Conservation (phyloP, 208 protist species). For the Wallacemonas rigidus region DNA sequence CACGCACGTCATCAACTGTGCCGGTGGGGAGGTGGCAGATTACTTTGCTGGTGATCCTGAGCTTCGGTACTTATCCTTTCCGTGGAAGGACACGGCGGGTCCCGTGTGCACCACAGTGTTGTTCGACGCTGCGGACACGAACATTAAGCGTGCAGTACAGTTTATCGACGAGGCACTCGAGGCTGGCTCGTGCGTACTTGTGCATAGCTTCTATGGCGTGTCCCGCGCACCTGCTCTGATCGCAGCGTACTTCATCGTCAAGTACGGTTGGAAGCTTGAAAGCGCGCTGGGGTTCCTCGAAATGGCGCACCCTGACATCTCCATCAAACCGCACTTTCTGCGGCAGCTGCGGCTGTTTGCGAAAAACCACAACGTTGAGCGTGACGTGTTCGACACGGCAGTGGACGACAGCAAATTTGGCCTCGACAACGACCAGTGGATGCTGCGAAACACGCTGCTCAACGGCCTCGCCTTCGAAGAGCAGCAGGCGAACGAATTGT, state of each 20-base stretch:
- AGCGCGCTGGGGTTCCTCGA: constrained; percentile 82
- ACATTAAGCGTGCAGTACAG: constrained; percentile 64
- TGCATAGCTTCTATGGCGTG: constrained; percentile 87
- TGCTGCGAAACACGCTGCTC: constrained; percentile 90
- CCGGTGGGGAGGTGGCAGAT: constrained; percentile 81
- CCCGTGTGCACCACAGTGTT: constrained; percentile 79
- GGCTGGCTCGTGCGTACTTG: constrained; percentile 83
- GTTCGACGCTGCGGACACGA: constrained; percentile 84
- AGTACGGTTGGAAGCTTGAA: constrained; percentile 92
- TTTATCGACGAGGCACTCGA: constrained; percentile 90
- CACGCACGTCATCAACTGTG: constrained; percentile 92
- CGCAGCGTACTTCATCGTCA: constrained; percentile 89
- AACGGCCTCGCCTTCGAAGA: constrained; percentile 80
- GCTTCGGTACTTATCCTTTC: constrained; percentile 91
- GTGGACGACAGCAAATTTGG: constrained; percentile 82
- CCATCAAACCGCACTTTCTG: constrained; percentile 92
- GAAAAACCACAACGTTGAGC: constrained; percentile 77
- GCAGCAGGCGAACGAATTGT: constrained; percentile 71
- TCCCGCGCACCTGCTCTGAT: constrained; percentile 83
- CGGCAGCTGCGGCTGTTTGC: constrained; percentile 87
- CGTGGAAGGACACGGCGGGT: constrained; percentile 82
- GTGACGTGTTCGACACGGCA: constrained; percentile 82
- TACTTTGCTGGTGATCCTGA: constrained; percentile 73
- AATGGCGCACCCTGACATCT: constrained; percentile 88
- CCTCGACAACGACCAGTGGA: constrained; percentile 92